Base-by-base conservation (phyloP, 345 rosid species). In the Chamaenerion angustifolium region DNA sequence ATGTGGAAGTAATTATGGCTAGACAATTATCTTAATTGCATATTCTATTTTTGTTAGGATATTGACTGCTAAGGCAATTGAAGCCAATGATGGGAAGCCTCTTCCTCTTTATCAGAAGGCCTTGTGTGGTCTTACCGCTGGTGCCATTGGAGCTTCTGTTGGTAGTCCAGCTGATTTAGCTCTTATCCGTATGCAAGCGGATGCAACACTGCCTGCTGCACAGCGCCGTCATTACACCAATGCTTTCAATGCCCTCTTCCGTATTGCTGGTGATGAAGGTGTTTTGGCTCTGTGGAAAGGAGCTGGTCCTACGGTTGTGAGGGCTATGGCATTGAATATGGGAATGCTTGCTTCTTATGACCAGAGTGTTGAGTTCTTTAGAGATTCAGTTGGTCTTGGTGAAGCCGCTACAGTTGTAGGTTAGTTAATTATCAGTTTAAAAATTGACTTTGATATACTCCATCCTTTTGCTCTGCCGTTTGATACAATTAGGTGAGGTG, bases 301-400 rank as follows among this genome's bases (percentile, higher is more conserved):
- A 43, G 95, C 96, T 52, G 98, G 96, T 16, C 98, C 98, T 1
- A 92, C 98, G 42, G 98, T 92, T 12, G 96, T 92, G 52, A 82
- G 98, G 65, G 98, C 98, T 10, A 92, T 92, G 98, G 98, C 98
- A 18, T 70, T 92, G 82, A 92, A 92, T 79, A 92, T 84, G 98
- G 98, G 98, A 52, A 88, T 92, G 98, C 98, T 87, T 79, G 98
- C 98, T 31, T 92, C 98, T 49, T 92, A 92, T 55, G 98, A 87
- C 66, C 98, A 92, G 65, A 76, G 76, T 80, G 94, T 87, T 51
- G 98, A 92, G 62, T 78, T 87, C 59, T 80, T 68, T 69, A 87
- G 71, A 69, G 98, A 88, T 67, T 54, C 75, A 19, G 69, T 81
- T 56, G 93, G 93, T 49, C 45, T 77, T 6, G 84, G 96, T 14